phyloP scores from a whole-genome alignment of 2,329 filamentous ascomycete genomes.

The Neonectria magnoliae region DNA sequence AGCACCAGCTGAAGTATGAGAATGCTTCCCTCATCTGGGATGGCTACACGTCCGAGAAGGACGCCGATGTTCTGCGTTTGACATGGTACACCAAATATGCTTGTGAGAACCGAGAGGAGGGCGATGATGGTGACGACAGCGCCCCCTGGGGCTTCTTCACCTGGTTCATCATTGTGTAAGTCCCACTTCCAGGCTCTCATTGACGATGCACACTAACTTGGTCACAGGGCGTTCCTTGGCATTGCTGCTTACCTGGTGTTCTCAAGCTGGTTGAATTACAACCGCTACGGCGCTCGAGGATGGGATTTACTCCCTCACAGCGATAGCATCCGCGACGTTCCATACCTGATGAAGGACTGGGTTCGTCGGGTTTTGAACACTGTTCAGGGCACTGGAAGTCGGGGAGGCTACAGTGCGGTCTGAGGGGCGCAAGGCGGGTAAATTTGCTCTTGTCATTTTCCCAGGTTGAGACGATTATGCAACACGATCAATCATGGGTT shows the following conservation, averaged over 20 bases:
- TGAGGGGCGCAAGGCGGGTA: slow-evolving; percentile 52
- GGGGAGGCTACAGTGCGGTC: slow-evolving; percentile 95
- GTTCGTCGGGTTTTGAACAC: slow-evolving; percentile 81
- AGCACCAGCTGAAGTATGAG: slow-evolving; percentile 64
- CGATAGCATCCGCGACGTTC: slow-evolving; percentile 90
- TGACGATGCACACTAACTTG: slow-evolving; percentile 35
- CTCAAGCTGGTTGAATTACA: slow-evolving; percentile 99
- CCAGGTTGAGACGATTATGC: slow-evolving; percentile 6
- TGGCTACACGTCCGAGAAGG: slow-evolving; percentile 72
- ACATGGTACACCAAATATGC: slow-evolving; percentile 91
- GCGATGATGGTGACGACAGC: slow-evolving; percentile 56
- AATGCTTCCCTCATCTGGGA: slow-evolving; percentile 78
- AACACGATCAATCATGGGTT: neutral
- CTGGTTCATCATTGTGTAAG: slow-evolving; percentile 94
- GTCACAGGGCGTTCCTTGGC: slow-evolving; percentile 80
- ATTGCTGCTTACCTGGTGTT: slow-evolving; percentile 95
- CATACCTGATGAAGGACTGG: slow-evolving; percentile 93
- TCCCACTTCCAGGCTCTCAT: slow-evolving; percentile 31
- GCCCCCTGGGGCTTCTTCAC: slow-evolving; percentile 94
- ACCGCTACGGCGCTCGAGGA: slow-evolving; percentile 90
- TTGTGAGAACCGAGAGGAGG: slow-evolving; percentile 68
- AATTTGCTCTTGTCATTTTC: slow-evolving; percentile 13
- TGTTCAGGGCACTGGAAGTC: slow-evolving; percentile 82
- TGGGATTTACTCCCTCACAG: slow-evolving; percentile 96
- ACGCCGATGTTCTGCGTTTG: slow-evolving; percentile 72